These are phyloP conservation scores for Globisporangium parvum DNA, from an alignment of 352 stramenopile species.

Conservation along the genomic window DNA sequence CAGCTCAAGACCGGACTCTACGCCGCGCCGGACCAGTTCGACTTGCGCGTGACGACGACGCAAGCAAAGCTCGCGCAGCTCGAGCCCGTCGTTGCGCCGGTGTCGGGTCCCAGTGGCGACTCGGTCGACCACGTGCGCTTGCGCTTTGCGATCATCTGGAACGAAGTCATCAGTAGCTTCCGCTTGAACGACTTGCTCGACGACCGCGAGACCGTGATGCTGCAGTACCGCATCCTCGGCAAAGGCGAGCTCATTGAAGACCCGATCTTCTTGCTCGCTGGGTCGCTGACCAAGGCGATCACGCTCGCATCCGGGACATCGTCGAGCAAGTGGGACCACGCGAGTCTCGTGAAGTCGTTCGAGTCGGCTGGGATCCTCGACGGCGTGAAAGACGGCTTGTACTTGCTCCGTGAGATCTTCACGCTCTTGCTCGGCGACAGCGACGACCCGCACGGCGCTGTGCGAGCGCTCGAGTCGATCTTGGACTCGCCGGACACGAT, in stretches of 20 bases:
- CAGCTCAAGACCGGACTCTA: constrained; percentile 66
- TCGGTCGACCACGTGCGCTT: constrained; percentile 45
- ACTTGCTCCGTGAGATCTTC: constrained; percentile 62
- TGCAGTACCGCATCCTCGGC: constrained; percentile 77
- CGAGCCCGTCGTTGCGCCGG: neutral
- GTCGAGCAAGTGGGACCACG: constrained; percentile 37
- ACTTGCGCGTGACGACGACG: constrained; percentile 56
- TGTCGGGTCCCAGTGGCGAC: neutral
- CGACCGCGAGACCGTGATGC: constrained; percentile 76
- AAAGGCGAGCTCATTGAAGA: constrained; percentile 68
- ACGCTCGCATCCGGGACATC: constrained; percentile 48
- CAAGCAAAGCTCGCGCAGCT: constrained; percentile 31
- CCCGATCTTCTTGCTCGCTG: constrained; percentile 75
- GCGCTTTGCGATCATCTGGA: constrained; percentile 85
- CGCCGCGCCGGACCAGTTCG: constrained; percentile 54
- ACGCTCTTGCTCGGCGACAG: constrained; percentile 54
- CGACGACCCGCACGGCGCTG: constrained; percentile 33
- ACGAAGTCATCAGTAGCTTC: constrained; percentile 84
- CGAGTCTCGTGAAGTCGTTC: constrained; percentile 53
- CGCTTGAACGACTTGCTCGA: constrained; percentile 79
- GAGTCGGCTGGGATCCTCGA: constrained; percentile 55
- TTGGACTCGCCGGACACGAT: constrained; percentile 53
- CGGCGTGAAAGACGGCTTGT: constrained; percentile 46
- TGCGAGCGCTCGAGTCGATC: constrained; percentile 61
- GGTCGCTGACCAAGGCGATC: constrained; percentile 61